These are phyloP conservation scores for Narthecium ossifragum DNA, from an alignment of 106 monocot species.

Conservation along the genomic window DNA sequence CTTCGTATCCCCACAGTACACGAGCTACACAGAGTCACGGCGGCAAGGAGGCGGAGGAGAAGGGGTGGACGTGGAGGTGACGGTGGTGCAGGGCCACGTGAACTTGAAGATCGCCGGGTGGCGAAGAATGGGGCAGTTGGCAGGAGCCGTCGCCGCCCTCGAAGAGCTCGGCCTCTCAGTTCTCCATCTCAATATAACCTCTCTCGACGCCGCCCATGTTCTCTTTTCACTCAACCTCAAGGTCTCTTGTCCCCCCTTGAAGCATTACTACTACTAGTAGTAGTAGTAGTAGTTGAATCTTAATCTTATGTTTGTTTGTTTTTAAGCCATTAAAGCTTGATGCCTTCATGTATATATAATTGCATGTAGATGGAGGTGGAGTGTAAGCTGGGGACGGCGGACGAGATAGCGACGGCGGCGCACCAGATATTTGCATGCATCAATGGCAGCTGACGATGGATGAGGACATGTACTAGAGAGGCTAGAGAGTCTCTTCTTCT, in stretches of 20 bases:
- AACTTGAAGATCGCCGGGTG: slow-evolving; percentile 51
- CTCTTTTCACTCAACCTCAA: slow-evolving; percentile 87
- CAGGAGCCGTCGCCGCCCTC: slow-evolving; percentile 50
- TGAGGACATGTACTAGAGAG: background rate
- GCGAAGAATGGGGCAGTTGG: slow-evolving; percentile 44
- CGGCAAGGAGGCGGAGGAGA: slow-evolving; percentile 2
- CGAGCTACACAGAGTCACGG: slow-evolving; percentile 14
- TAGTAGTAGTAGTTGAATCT: background rate
- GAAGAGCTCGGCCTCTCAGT: slow-evolving; percentile 69
- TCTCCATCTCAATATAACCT: slow-evolving; percentile 64
- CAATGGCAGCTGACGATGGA: slow-evolving; percentile 5
- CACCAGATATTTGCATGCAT: slow-evolving; percentile 64
- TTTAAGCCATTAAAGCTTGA: background rate
- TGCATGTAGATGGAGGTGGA: slow-evolving; percentile 58
- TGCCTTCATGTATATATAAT: background rate
- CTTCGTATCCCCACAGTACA: slow-evolving; percentile 78
- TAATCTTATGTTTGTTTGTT: background rate
- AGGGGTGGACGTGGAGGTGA: slow-evolving; percentile 70
- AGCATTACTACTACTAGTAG: background rate
- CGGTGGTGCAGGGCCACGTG: slow-evolving; percentile 68
- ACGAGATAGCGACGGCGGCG: slow-evolving; percentile 73
- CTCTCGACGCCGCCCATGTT: slow-evolving; percentile 36
- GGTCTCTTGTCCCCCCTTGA: slow-evolving; percentile 24
- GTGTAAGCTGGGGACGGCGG: slow-evolving; percentile 66
- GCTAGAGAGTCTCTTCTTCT: no score